Evolutionary conservation across 495 filamentous ascomycete species (phyloP), one percentile per base, ranked within the genome.

Genomic region (Cercophora scortea): DNA sequence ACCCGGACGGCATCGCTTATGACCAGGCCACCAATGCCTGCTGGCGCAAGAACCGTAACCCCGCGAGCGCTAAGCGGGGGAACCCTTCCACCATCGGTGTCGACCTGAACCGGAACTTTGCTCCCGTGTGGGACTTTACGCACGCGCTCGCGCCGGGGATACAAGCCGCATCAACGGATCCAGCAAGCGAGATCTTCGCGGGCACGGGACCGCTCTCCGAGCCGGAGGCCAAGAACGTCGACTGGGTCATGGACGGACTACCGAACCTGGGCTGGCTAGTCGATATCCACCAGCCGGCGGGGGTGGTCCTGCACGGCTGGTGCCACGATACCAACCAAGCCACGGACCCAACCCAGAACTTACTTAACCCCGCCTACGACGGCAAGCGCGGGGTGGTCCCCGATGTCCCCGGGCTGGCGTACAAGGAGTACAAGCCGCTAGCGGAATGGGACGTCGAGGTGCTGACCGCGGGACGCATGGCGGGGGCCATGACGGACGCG

Each of bases 31-130:
- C 45, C 0, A 17, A 54, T 32, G n/a, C 38, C 0, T 54, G 52
- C 52, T 54, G 52, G 52, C 38, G 52, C 17, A 49, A 49, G 41
- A 54, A 54, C 39, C 52, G 52, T 32, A 49, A 54, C 41, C 44
- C 48, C 4, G 34, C 45, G 4, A 42, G 43, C n/a, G 38, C 56
- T 2, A 45, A 3, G 2, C n/a, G 25, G 0, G 19, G 48, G n/a
- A 39, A 49, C 11, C 38, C 38, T 1, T 2, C 1, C 6, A 34
- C 25, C 3, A 15, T 54, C 39, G 52, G 52, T 32, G 34, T 54
- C 10, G 52, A 54, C 32, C 25, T 54, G 2, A 54, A 54, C 52
- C 45, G 52, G 10, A 47, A 42, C 51, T 48, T 48, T 47, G 44
- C 51, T 3, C 36, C 46, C 7, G 52, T 44, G 12, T 54, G 52